Evolutionary conservation across 306 rosid species (phyloP).

Genomic region (Calophaca sinica): DNA sequence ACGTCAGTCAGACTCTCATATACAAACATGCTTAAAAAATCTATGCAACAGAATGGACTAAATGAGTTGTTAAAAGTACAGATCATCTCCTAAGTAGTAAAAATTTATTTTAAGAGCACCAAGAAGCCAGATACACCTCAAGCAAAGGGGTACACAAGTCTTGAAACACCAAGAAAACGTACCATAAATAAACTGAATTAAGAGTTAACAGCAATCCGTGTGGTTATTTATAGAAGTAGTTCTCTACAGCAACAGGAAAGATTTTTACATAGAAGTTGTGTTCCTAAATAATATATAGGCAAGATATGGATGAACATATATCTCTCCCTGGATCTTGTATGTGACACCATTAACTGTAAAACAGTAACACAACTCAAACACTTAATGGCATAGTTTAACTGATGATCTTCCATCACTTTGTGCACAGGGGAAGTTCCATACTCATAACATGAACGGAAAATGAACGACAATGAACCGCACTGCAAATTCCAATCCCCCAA

Average conservation of each 20-base stretch:
- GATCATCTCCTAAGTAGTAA: background rate
- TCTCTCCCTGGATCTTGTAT: background rate
- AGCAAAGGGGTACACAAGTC: background rate
- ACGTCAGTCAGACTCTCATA: constrained; percentile 49
- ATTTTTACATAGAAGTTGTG: background rate
- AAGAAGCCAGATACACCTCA: background rate
- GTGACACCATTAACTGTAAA: background rate
- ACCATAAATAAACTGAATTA: background rate
- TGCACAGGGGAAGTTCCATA: constrained; percentile 7
- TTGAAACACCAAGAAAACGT: constrained; percentile 24
- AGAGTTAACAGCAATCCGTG: background rate
- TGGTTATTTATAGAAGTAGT: background rate
- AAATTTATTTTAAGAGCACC: constrained; percentile 1
- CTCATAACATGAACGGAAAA: background rate
- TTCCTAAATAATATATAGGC: background rate
- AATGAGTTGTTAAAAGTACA: background rate
- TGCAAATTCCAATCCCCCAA: constrained; percentile 7
- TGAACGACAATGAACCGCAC: background rate
- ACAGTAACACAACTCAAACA: background rate
- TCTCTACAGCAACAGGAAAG: background rate
- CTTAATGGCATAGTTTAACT: constrained; percentile 16
- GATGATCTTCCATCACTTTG: background rate
- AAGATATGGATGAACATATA: background rate
- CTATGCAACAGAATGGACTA: constrained; percentile 18
- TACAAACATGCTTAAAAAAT: constrained; percentile 6